Base-by-base conservation (phyloP, 192 early-diverging fungal species). In the Coemansia sp. region DNA sequence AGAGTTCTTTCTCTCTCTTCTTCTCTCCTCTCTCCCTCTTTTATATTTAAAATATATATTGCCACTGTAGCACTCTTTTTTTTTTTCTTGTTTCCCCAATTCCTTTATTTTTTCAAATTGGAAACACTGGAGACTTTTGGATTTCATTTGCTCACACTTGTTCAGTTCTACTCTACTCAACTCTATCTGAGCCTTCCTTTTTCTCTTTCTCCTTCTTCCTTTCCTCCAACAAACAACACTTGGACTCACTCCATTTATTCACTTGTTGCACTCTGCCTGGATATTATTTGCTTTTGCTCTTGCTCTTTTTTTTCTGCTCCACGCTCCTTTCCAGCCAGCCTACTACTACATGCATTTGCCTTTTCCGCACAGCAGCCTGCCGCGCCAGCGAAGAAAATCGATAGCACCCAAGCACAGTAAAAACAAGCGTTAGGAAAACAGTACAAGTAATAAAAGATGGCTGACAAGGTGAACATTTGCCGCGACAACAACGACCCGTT, bases 401-500 rank as follows among this genome's bases (percentile, higher is more conserved):
- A 54, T 54, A 26, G 21, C 52, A 21, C 21, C 12, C 52, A 54
- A 54, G 26, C 52, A 54, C 4, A 54, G 52, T 54, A 54, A 26
- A 32, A 32, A 19, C 23, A 18, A 54, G 6, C 52, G 52, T 10
- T 26, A 21, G 52, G 50, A 54, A 19, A 54, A 26, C 21, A 15
- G 19, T 50, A 18, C 15, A 26, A 38, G 53, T 39, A 39, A 11
- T 15, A 6, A 26, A 90, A 68, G 76, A 92, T 91, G 89, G 85
- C 86, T 84, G 78, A 85, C 74, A 79, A 57, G 15, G 65, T 92
- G 70, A 98, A 98, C 84, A 94, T 98, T 75, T 88, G 92, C 62
- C 87, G 92, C 73, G 93, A 95, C 79, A 88, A 91, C 65, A 86
- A 90, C 64, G 97, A 99, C 87, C 85, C 90, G 79, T 99, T 94